Percentiles rank a stretch among this genome's conserved stretches.
These are phyloP conservation scores for Exidia glandulosa DNA, from an alignment of 768 basidiomycete species.

Conservation along the genomic window DNA sequence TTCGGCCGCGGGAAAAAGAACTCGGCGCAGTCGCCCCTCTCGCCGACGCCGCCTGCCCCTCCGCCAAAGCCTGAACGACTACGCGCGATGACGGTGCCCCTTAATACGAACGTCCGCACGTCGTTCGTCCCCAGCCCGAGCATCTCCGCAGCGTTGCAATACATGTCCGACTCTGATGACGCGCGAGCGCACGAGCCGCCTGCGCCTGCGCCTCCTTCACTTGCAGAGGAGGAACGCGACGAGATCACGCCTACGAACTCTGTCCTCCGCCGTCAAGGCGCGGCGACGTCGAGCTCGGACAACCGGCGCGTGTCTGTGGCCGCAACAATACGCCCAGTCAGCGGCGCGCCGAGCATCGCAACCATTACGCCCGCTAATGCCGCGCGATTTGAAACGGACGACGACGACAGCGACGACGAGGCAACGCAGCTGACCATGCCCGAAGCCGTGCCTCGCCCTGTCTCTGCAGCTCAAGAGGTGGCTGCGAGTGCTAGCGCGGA, in stretches of 20 bases:
- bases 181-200: neutral
- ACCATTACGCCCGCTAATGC: neutral
- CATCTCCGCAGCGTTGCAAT: constrained; percentile 47
- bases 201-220: neutral
- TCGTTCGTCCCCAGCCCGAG: constrained; percentile 40
- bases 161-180: constrained; percentile 19
- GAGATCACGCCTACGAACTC: neutral
- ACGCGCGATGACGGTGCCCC: neutral
- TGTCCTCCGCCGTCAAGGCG: neutral
- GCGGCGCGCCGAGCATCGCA: neutral
- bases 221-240: neutral
- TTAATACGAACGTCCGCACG: neutral
- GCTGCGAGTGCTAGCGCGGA: neutral
- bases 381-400: neutral
- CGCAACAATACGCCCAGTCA: neutral
- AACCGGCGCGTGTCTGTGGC: neutral
- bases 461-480: too few relatives aligned
- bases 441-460: neutral
- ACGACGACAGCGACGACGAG: neutral
- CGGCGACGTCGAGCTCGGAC: neutral
- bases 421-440: neutral
- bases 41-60: neutral
- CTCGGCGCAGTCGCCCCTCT: neutral
- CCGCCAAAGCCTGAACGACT: neutral
- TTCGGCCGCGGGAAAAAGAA: neutral